Evolutionary conservation across 148 eudicot species (phyloP).

Genomic region (Rhododendron ovatum): DNA sequence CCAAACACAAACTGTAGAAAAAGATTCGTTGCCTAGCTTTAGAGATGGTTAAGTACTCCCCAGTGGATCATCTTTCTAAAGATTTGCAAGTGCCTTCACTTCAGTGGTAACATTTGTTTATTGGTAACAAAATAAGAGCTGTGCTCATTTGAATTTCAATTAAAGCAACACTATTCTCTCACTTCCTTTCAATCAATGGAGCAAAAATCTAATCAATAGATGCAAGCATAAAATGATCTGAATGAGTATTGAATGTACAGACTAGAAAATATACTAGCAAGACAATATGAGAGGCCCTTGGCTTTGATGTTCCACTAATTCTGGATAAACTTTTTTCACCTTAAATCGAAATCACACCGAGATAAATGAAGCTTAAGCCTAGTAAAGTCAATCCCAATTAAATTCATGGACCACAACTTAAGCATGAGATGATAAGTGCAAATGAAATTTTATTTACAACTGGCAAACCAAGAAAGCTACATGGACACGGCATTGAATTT

Average conservation of each 20-base stretch:
- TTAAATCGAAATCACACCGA: neutral
- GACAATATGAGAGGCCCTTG: neutral
- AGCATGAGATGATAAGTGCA: neutral
- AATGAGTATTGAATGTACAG: neutral
- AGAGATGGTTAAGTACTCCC: neutral
- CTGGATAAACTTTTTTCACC: neutral
- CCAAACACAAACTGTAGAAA: neutral
- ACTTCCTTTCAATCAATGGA: neutral
- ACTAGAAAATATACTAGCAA: neutral
- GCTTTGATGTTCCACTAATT: neutral
- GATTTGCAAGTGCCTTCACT: neutral
- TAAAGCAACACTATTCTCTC: neutral
- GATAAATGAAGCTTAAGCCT: neutral
- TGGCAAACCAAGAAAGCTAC: neutral
- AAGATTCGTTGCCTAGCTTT: neutral
- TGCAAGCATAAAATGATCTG: neutral
- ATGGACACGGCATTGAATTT: neutral
- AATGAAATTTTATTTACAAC: neutral
- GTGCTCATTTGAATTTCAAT: neutral
- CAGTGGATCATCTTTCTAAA: neutral
- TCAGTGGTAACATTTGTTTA: neutral
- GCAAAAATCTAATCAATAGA: neutral
- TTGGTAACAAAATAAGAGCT: neutral
- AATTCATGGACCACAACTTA: neutral
- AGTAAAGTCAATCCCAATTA: neutral